Evolutionary conservation across 2,329 filamentous ascomycete species (phyloP).

Genomic region (Huntiella bhutanensis): DNA sequence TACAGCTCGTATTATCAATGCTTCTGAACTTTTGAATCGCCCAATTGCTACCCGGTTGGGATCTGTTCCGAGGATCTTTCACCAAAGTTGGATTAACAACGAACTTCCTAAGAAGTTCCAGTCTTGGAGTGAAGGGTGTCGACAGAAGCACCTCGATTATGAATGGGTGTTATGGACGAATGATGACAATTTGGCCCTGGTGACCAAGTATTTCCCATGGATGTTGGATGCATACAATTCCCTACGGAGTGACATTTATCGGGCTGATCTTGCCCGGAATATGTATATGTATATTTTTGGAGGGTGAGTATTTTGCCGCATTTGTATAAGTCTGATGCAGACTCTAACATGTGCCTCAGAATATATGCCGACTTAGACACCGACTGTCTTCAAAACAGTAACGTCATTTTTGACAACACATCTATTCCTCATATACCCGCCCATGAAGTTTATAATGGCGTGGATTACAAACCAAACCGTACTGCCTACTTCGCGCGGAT

Average conservation of each 20-base stretch:
- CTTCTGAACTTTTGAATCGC: slow-evolving; percentile 6
- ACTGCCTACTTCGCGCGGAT: slow-evolving; percentile 18
- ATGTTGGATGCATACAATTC: slow-evolving; percentile 16
- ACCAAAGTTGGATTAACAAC: slow-evolving; percentile 16
- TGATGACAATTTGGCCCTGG: slow-evolving; percentile 19
- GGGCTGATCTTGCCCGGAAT: slow-evolving; percentile 18
- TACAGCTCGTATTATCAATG: slow-evolving; percentile 1
- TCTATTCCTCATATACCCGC: slow-evolving; percentile 7
- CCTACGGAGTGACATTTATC: slow-evolving; percentile 18
- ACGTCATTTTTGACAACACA: slow-evolving; percentile 14
- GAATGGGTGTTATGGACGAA: slow-evolving; percentile 22
- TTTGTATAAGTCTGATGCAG: not conserved
- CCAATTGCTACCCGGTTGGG: slow-evolving; percentile 9
- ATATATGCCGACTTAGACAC: slow-evolving; percentile 19
- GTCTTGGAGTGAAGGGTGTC: slow-evolving; percentile 18
- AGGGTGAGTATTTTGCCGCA: slow-evolving; percentile 13
- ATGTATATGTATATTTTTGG: slow-evolving; percentile 22
- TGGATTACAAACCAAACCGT: slow-evolving; percentile 2
- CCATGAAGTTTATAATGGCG: not conserved
- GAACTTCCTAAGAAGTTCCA: slow-evolving; percentile 16
- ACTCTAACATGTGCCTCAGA: slow-evolving; percentile 7
- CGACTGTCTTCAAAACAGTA: slow-evolving; percentile 16
- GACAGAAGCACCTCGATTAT: slow-evolving; percentile 17
- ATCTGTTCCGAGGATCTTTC: slow-evolving; percentile 21
- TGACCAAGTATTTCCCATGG: slow-evolving; percentile 18